Percentiles rank a stretch among this genome's conserved stretches.
Conservation (phyloP, 2,329 filamentous ascomycete species). For the Scedosporium apiospermum region DNA sequence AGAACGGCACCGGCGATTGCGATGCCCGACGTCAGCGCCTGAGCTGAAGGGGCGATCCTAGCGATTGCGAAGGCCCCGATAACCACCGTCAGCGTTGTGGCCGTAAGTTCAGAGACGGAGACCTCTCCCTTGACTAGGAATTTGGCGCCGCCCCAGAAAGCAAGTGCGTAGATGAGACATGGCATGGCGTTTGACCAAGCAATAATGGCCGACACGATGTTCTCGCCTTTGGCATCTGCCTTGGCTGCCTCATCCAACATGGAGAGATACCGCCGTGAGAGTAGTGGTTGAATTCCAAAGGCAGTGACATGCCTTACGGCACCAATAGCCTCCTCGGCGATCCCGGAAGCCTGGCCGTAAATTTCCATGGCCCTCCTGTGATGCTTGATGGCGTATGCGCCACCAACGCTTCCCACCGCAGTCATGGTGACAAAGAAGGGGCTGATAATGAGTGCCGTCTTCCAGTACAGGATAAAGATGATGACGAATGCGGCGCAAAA, state of each 20-base stretch:
- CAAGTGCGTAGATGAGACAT: slow-evolving; percentile 4
- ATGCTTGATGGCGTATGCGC: slow-evolving; percentile 31
- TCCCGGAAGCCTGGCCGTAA: slow-evolving; percentile 29
- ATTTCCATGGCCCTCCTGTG: slow-evolving; percentile 29
- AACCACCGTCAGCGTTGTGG: no score
- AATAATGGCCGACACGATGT: neutral
- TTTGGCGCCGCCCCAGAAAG: slow-evolving; percentile 3
- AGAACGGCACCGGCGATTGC: no score
- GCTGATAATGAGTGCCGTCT: slow-evolving; percentile 31
- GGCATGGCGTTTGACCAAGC: slow-evolving; percentile 7
- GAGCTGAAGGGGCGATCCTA: no score
- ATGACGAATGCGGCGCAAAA: slow-evolving; percentile 29
- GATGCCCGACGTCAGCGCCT: no score
- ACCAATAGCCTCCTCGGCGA: slow-evolving; percentile 40
- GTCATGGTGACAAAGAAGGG: slow-evolving; percentile 33
- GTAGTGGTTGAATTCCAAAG: slow-evolving; percentile 35
- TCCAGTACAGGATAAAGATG: slow-evolving; percentile 30
- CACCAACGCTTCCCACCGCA: slow-evolving; percentile 26
- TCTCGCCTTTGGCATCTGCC: no score
- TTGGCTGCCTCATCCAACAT: slow-evolving; percentile 24
- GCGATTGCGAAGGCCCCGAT: no score
- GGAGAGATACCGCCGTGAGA: no score
- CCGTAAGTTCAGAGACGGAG: no score
- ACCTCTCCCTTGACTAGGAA: neutral
- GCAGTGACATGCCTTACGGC: slow-evolving; percentile 40